phyloP scores from a whole-genome alignment of 495 filamentous ascomycete species.

The Ascodesmis nigricans region DNA sequence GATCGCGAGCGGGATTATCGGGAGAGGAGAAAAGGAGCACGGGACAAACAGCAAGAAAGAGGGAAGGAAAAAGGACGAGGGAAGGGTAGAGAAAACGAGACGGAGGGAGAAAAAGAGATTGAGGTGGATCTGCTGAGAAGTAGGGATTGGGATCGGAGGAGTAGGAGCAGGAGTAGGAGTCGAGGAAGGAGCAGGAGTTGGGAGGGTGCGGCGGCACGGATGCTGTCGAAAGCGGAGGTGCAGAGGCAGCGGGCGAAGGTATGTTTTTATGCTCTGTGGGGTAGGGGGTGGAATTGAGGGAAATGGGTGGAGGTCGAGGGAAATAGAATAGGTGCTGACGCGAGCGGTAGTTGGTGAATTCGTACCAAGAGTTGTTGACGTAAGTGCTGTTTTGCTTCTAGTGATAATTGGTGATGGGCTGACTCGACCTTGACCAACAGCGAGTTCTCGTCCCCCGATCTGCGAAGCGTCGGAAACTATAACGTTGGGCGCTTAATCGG shows the following conservation, averaged over 20 bases:
- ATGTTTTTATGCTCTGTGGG: constrained; percentile 17
- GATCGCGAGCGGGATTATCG: too few species aligned
- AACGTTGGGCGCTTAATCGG: constrained; percentile 75
- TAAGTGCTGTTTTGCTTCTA: constrained; percentile 24
- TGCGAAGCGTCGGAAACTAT: constrained; percentile 86
- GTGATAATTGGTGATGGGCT: background rate
- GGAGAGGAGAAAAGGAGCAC: too few species aligned
- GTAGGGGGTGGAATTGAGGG: background rate
- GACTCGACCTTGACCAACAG: constrained; percentile 26
- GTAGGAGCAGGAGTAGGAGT: constrained; percentile 2
- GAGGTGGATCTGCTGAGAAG: too few species aligned
- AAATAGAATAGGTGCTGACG: constrained; percentile 6
- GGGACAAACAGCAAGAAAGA: too few species aligned
- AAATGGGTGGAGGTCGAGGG: constrained; percentile 10
- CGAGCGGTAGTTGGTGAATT: constrained; percentile 61
- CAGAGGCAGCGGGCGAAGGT: constrained; percentile 91
- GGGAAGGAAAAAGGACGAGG: too few species aligned
- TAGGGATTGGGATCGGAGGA: background rate
- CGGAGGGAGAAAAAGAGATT: too few species aligned
- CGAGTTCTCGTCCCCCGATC: constrained; percentile 83
- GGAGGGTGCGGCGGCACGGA: constrained; percentile 24
- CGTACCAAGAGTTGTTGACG: constrained; percentile 89
- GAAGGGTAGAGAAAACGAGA: too few species aligned
- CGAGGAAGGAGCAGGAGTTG: background rate
- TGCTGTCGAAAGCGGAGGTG: constrained; percentile 55